Conservation (phyloP, 768 basidiomycete species). For the Mrakia frigida region DNA sequence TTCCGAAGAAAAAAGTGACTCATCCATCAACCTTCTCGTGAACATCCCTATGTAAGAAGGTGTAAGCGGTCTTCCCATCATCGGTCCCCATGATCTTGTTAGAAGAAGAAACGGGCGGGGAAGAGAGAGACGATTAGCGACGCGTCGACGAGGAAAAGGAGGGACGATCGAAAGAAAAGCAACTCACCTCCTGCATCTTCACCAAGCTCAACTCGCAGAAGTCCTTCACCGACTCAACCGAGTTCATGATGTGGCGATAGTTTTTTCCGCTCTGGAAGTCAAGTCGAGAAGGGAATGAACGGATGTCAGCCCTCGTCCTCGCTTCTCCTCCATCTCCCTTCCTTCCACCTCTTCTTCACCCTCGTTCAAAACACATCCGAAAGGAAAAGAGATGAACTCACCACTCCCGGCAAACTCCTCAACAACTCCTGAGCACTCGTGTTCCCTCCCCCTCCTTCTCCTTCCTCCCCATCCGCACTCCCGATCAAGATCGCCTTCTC, state of each 20-base stretch:
- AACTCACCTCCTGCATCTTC: conserved; percentile 21
- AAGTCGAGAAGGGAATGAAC: too few species aligned
- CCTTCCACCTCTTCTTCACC: too few species aligned
- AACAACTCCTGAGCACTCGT: conserved; percentile 22
- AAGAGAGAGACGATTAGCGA: too few species aligned
- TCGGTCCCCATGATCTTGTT: conserved; percentile 31
- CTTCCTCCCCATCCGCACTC: conserved; percentile 61
- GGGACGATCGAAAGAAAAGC: neutral
- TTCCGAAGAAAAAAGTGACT: neutral
- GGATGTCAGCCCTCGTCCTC: neutral
- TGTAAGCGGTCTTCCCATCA: conserved; percentile 5
- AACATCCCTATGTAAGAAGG: conserved; percentile 25
- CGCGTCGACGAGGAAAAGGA: neutral
- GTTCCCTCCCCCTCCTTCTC: conserved; percentile 20
- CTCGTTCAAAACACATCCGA: too few species aligned
- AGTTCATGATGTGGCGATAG: conserved; percentile 27
- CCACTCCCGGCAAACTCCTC: conserved; percentile 27
- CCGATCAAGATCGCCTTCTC: conserved; percentile 70
- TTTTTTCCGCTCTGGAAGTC: conserved; percentile 16
- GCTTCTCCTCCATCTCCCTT: too few species aligned
- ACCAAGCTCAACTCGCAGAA: conserved; percentile 17
- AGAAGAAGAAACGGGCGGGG: neutral
- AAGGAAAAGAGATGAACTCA: neutral
- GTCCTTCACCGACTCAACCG: conserved; percentile 22
- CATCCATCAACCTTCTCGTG: neutral